Evolutionary conservation across 805 yeast genomes (phyloP), one percentile per base, ranked within the genome.

Genomic region (Kodamaea laetipori): DNA sequence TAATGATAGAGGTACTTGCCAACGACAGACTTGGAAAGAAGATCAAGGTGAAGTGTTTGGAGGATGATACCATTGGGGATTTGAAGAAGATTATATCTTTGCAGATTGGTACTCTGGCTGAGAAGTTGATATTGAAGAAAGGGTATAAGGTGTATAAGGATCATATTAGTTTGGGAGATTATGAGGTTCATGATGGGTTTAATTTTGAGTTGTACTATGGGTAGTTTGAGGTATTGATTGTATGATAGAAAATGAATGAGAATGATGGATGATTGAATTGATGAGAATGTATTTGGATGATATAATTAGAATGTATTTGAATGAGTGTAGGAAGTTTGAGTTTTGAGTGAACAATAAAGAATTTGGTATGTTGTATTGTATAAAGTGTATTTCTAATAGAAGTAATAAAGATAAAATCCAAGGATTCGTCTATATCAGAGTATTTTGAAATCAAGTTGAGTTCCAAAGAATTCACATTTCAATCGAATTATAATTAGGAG

Each of bases 101-200:
- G 7, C 98, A 92, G 62, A 77, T 87, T 13, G 97, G 97, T 1
- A 82, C 89, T 1, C 64, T 82, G 1, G 68, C 79, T 13, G 86
- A 81, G 15, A 81, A 80, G 50, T 52, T 84, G 44, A 79, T 86
- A 0, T 71, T 92, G 49, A 90, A 89, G 62, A 90, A 88, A 58
- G 97, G 97, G 1, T 83, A 89, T 56, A 84, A 80, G 51, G 78
- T 86, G 0, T 81, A 80, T 61, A 94, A 94, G 59, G 94, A 92
- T 57, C 97, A 90, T 60, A 92, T 92, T 43, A 76, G 90, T 1
- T 70, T 92, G 35, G 96, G 85, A n/a, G 99, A 92, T 63, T 92
- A 94, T 59, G 99, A 92, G 61, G 81, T 92, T 13, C 96, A 90
- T 57, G 84, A 90, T 61, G 95, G 96, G 7, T 83, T 86, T 48